These are phyloP conservation scores for Hippophae tibetana DNA, from an alignment of 306 rosid species.

Conservation along the genomic window DNA sequence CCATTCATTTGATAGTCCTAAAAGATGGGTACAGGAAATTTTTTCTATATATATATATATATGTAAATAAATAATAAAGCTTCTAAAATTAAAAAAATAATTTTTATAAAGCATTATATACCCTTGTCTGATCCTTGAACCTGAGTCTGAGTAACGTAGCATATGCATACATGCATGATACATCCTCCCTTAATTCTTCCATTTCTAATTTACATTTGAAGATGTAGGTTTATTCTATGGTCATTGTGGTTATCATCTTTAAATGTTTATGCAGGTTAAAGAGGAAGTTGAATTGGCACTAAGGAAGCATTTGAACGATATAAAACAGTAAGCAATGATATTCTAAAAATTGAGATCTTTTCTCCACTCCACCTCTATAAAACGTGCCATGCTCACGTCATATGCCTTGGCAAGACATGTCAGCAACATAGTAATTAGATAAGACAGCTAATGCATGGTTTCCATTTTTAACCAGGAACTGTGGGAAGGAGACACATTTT, in stretches of 20 bases:
- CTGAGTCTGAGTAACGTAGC: not conserved
- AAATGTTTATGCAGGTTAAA: conserved; percentile 55
- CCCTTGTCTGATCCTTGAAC: not conserved
- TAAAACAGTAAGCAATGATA: conserved; percentile 66
- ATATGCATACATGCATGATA: not conserved
- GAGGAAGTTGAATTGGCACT: conserved; percentile 93
- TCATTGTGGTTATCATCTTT: conserved; percentile 14
- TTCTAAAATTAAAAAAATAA: not conserved
- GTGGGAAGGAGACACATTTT: conserved; percentile 46
- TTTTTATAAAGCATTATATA: not conserved
- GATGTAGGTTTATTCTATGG: conserved; percentile 5
- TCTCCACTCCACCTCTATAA: not conserved
- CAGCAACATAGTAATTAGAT: not conserved
- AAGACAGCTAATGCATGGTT: conserved; percentile 13
- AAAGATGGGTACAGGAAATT: too few species aligned
- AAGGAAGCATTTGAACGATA: conserved; percentile 51
- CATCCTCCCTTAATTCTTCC: not conserved
- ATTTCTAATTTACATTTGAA: not conserved
- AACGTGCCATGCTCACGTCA: not conserved
- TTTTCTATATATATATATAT: too few species aligned
- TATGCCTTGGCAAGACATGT: not conserved
- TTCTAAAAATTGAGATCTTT: conserved; percentile 10
- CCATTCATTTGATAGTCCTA: too few species aligned
- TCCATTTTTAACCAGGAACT: conserved; percentile 43
- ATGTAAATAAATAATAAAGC: too few species aligned